Evolutionary conservation across 495 filamentous ascomycete genomes (phyloP).

Genomic region (Parachaetomium inaequale): DNA sequence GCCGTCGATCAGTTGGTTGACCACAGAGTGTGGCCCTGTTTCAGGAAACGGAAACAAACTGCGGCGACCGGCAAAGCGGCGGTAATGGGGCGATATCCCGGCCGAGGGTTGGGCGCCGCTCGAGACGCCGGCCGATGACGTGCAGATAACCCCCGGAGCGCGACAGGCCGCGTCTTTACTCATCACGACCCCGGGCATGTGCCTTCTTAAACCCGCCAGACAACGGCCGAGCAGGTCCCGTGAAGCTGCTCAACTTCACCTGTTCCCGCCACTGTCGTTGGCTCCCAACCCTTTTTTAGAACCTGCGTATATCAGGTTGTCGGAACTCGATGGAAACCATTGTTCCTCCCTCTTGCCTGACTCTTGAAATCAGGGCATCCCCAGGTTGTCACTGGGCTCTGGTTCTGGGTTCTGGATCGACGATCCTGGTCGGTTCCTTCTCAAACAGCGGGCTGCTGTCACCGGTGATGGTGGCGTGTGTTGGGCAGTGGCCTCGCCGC

Average conservation of each 20-base stretch:
- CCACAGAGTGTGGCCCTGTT: neutral
- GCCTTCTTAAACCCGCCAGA: neutral
- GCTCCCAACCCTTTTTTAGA: no score
- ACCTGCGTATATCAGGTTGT: no score
- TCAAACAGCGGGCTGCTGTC: neutral
- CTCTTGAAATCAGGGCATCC: neutral
- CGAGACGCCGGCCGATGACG: neutral
- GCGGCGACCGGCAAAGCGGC: neutral
- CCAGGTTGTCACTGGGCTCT: neutral
- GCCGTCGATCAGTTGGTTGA: neutral
- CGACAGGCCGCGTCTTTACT: neutral
- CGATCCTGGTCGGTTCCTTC: neutral
- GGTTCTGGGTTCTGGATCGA: no score
- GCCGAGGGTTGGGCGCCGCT: neutral
- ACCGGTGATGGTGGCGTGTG: neutral
- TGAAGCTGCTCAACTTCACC: no score
- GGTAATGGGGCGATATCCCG: neutral
- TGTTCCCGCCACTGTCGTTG: no score
- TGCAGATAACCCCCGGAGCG: no score
- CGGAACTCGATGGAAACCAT: no score
- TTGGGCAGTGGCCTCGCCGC: neutral
- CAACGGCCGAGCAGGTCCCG: neutral
- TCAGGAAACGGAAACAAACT: neutral
- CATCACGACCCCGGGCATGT: neutral
- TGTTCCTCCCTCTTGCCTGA: no score